Conservation (phyloP, 1,284 basidiomycete genomes). For the Fistulina hepatica region DNA sequence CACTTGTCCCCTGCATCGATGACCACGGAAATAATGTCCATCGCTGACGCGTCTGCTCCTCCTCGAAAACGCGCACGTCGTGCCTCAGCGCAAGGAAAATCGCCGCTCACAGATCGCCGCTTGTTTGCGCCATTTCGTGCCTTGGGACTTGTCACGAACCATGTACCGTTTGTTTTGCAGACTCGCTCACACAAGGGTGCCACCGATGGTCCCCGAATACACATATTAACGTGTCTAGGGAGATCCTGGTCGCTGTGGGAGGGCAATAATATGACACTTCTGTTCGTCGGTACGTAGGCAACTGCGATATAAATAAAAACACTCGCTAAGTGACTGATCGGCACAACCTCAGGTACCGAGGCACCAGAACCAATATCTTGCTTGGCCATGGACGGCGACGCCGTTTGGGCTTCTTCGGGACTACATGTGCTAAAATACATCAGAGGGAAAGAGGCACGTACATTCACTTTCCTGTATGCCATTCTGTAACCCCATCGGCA, state of each 20-base stretch:
- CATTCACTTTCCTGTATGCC: slow-evolving; percentile 5
- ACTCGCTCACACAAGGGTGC: slow-evolving; percentile 82
- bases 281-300: slow-evolving; percentile 78
- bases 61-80: slow-evolving; percentile 35
- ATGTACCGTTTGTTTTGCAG: slow-evolving; percentile 85
- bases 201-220: slow-evolving; percentile 69
- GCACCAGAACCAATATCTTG: slow-evolving; percentile 62
- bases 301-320: slow-evolving; percentile 4
- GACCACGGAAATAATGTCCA: slow-evolving; percentile 10
- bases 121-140: slow-evolving; percentile 95
- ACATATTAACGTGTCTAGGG: slow-evolving; percentile 84
- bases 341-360: slow-evolving; percentile 58
- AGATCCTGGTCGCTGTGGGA: slow-evolving; percentile 96
- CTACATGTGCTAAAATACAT: slow-evolving; percentile 66
- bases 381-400: slow-evolving; percentile 77
- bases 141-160: slow-evolving; percentile 86
- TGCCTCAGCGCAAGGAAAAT: slow-evolving; percentile 15
- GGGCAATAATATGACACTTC: slow-evolving; percentile 81
- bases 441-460: slow-evolving; percentile 75
- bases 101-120: slow-evolving; percentile 28
- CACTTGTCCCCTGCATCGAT: too few species aligned
- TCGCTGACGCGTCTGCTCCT: slow-evolving; percentile 23
- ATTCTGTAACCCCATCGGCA: slow-evolving; percentile 18
- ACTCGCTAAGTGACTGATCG: slow-evolving; percentile 6
- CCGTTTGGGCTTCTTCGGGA: slow-evolving; percentile 76